These are phyloP conservation scores for Pseudocercospora eumusae DNA, from an alignment of 2,329 filamentous ascomycete genomes.

Conservation along the genomic window DNA sequence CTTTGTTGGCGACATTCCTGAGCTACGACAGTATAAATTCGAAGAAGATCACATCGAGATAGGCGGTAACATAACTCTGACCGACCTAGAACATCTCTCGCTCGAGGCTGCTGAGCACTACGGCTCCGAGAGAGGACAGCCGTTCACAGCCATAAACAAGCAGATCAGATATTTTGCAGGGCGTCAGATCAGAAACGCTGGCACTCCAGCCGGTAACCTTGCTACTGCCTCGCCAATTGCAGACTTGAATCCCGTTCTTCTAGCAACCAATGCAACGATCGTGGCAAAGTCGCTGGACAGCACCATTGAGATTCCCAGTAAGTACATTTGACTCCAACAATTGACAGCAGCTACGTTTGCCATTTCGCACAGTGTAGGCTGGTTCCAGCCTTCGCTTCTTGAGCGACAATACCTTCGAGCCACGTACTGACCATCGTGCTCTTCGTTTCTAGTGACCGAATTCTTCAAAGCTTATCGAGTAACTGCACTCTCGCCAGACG, in stretches of 20 bases:
- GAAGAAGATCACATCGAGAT: slow-evolving; percentile 82
- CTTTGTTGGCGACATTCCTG: slow-evolving; percentile 88
- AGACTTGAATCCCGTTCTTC: slow-evolving; percentile 90
- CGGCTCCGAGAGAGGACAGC: slow-evolving; percentile 68
- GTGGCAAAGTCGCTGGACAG: slow-evolving; percentile 74
- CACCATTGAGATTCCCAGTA: slow-evolving; percentile 78
- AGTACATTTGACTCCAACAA: neutral
- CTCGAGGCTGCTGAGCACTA: slow-evolving; percentile 78
- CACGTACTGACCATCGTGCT: neutral
- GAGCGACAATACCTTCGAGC: neutral
- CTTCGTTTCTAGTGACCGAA: slow-evolving; percentile 58
- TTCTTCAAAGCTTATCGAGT: slow-evolving; percentile 92
- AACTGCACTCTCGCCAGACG: slow-evolving; percentile 78
- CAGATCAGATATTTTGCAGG: slow-evolving; percentile 95
- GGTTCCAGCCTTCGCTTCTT: neutral
- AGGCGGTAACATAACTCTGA: slow-evolving; percentile 88
- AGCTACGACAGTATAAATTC: slow-evolving; percentile 79
- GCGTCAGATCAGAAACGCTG: slow-evolving; percentile 94
- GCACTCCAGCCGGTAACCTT: slow-evolving; percentile 90
- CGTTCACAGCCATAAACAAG: slow-evolving; percentile 88
- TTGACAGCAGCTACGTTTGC: neutral
- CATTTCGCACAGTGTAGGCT: neutral
- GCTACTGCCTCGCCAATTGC: slow-evolving; percentile 95
- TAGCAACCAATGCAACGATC: slow-evolving; percentile 79
- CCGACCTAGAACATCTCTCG: slow-evolving; percentile 84